Conservation (phyloP, 106 monocot genomes). For the Apostasia ramifera region DNA sequence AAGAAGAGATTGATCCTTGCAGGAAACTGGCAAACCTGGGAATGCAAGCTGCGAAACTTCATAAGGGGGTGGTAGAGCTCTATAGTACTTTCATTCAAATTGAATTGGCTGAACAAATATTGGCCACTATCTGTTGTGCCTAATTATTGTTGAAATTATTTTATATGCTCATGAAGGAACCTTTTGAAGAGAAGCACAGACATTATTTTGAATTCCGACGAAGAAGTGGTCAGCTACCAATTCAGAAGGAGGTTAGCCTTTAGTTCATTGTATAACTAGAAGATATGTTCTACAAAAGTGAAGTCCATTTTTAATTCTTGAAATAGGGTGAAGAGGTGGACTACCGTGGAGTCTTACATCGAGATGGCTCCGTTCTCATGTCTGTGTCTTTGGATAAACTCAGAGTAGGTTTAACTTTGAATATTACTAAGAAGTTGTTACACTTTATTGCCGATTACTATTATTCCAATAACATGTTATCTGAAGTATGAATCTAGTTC, state of each 20-base stretch:
- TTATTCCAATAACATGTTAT: no score
- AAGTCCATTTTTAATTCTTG: neutral
- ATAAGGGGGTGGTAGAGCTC: conserved; percentile 79
- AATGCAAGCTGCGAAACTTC: conserved; percentile 59
- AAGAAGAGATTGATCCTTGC: conserved; percentile 99
- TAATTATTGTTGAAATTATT: neutral
- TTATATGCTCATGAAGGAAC: conserved; percentile 29
- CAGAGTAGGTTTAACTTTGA: conserved; percentile 42
- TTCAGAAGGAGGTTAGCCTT: conserved; percentile 79
- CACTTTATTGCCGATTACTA: no score
- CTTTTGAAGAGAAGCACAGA: conserved; percentile 94
- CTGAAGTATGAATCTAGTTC: no score
- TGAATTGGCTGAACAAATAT: neutral
- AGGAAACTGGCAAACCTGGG: conserved; percentile 91
- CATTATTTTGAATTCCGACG: conserved; percentile 96
- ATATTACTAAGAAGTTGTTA: neutral
- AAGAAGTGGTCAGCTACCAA: conserved; percentile 83
- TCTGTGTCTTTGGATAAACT: conserved; percentile 79
- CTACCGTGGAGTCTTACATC: conserved; percentile 89
- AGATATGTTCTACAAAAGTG: conserved; percentile 3
- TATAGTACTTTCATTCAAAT: neutral
- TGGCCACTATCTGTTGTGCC: neutral
- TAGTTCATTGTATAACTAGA: neutral
- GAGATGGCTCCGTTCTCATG: conserved; percentile 99
- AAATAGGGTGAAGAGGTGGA: conserved; percentile 94